These are phyloP conservation scores for Hypoxylon rickii DNA, from an alignment of 495 filamentous ascomycete genomes.

Conservation along the genomic window DNA sequence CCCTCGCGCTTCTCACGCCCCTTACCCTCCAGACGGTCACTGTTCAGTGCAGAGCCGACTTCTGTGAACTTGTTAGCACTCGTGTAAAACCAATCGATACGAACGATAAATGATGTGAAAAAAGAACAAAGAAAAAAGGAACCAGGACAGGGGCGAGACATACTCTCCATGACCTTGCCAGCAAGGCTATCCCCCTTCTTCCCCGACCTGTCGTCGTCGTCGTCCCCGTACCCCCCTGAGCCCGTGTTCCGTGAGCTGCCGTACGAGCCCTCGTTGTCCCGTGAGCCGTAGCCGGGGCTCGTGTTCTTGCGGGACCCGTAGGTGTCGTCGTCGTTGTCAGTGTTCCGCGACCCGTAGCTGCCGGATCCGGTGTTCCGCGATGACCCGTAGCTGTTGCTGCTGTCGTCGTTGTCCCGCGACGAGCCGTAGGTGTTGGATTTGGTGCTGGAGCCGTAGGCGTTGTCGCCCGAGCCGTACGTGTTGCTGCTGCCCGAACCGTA, in stretches of 20 bases:
- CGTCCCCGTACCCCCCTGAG: slow-evolving; percentile 2
- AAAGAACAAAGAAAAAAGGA: too few relatives aligned
- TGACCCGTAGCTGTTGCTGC: neutral
- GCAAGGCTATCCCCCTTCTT: slow-evolving; percentile 22
- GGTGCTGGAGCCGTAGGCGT: slow-evolving; percentile 5
- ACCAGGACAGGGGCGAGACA: slow-evolving; percentile 1
- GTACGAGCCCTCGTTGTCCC: neutral
- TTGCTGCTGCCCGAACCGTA: slow-evolving; percentile 29
- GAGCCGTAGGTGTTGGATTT: slow-evolving; percentile 17
- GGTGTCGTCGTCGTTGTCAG: slow-evolving; percentile 9
- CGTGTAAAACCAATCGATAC: neutral
- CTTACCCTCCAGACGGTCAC: slow-evolving; percentile 9
- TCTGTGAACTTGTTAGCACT: slow-evolving; percentile 17
- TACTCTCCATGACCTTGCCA: slow-evolving; percentile 29
- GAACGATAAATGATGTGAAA: neutral
- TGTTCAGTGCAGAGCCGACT: slow-evolving; percentile 14
- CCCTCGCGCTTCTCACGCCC: slow-evolving; percentile 28
- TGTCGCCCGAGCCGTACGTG: neutral
- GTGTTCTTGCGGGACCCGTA: slow-evolving; percentile 26
- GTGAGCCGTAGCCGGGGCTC: slow-evolving; percentile 9
- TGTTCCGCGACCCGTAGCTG: slow-evolving; percentile 1
- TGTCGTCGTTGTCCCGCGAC: slow-evolving; percentile 5
- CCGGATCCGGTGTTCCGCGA: neutral
- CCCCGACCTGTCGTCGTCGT: slow-evolving; percentile 10
- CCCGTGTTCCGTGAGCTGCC: neutral